Percentiles rank a stretch among this genome's conserved stretches.
phyloP scores from a whole-genome alignment of 1,284 basidiomycete genomes.

The Trametes hirsuta region DNA sequence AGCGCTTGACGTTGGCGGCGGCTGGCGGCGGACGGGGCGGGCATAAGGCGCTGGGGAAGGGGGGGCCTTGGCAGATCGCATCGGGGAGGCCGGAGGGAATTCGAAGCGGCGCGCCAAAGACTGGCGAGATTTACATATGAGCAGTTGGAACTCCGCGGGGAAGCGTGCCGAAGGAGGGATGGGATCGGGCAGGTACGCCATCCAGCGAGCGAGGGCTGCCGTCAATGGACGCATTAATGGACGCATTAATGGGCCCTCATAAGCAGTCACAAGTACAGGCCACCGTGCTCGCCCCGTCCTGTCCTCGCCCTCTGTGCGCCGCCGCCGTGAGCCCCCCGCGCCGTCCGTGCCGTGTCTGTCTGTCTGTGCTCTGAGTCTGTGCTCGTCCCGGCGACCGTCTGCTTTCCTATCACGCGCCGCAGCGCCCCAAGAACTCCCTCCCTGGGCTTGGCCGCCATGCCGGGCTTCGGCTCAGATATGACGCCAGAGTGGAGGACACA shows the following conservation, averaged over 20 bases:
- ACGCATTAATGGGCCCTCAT: too few relatives aligned
- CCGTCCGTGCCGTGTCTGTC: neutral
- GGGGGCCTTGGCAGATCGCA: constrained; percentile 8
- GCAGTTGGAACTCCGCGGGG: neutral
- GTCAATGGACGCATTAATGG: too few relatives aligned
- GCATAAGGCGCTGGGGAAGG: neutral
- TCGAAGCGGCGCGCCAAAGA: constrained; percentile 10
- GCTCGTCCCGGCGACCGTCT: neutral
- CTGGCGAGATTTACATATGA: neutral
- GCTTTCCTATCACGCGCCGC: constrained; percentile 1
- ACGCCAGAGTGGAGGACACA: constrained; percentile 19
- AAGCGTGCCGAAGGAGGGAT: neutral
- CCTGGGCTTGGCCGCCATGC: constrained; percentile 10
- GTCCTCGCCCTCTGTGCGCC: too few relatives aligned
- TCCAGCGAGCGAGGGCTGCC: neutral
- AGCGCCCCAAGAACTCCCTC: constrained; percentile 2
- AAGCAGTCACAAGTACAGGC: too few relatives aligned
- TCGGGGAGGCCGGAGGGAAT: neutral
- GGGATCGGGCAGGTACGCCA: constrained; percentile 12
- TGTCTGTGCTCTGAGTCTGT: neutral
- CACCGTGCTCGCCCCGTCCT: too few relatives aligned
- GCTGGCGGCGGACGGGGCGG: neutral
- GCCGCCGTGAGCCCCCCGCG: too few relatives aligned
- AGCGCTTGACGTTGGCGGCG: too few relatives aligned
- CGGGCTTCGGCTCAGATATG: constrained; percentile 17